Evolutionary conservation across 2,329 filamentous ascomycete species (phyloP).

Genomic region (Trichophyton schoenleinii): DNA sequence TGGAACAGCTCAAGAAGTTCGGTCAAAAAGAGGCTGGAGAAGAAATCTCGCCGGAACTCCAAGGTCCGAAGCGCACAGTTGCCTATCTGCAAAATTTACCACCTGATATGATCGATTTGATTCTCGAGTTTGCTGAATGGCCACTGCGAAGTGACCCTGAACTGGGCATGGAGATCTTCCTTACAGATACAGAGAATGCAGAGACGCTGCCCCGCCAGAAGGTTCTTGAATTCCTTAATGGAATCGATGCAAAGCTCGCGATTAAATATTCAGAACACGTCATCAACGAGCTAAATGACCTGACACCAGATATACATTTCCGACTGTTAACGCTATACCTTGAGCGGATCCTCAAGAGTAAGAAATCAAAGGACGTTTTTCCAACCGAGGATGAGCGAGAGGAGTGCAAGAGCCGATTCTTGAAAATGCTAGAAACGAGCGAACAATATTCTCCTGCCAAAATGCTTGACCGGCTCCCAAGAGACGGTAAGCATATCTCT

Average conservation of each 20-base stretch:
- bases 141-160: conserved; percentile 59
- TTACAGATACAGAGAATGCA: conserved; percentile 87
- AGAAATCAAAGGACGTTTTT: conserved; percentile 29
- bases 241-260: conserved; percentile 58
- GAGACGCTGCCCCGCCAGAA: conserved; percentile 69
- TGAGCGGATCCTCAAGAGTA: conserved; percentile 36
- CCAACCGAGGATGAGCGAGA: conserved; percentile 38
- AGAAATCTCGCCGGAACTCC: conserved; percentile 42
- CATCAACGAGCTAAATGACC: conserved; percentile 72
- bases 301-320: conserved; percentile 78
- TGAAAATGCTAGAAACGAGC: conserved; percentile 63
- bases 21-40: conserved; percentile 35
- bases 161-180: conserved; percentile 81
- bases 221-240: conserved; percentile 61
- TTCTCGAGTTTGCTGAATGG: conserved; percentile 87
- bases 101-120: conserved; percentile 75
- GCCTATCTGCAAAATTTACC: conserved; percentile 82
- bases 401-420: conserved; percentile 51
- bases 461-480: conserved; percentile 64
- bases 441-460: conserved; percentile 66
- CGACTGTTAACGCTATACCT: conserved; percentile 63
- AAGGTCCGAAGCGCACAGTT: conserved; percentile 72
- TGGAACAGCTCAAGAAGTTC: conserved; percentile 71
- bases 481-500: conserved; percentile 50
- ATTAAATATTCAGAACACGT: conserved; percentile 81